These are phyloP conservation scores for Fragaria nilgerrensis DNA, from an alignment of 306 rosid genomes.

Conservation along the genomic window DNA sequence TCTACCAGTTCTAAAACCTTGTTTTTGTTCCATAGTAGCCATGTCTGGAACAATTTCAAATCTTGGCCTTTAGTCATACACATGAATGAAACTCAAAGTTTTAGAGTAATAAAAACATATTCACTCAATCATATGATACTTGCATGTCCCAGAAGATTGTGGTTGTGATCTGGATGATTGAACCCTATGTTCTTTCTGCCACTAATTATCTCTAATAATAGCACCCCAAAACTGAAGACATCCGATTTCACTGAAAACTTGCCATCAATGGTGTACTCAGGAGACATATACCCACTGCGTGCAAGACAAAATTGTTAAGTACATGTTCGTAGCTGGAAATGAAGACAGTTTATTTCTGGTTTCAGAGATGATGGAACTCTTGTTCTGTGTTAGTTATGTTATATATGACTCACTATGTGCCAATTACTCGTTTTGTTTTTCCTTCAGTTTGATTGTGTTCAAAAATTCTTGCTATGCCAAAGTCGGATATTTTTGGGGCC, in stretches of 20 bases:
- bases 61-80: not conserved
- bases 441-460: constrained; percentile 1
- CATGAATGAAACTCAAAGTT: not conserved
- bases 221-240: constrained; percentile 19
- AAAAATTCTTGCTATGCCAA: constrained; percentile 27
- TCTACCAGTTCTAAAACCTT: constrained; percentile 2
- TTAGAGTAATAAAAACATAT: no score
- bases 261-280: constrained; percentile 25
- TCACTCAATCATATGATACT: not conserved
- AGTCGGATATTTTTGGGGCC: constrained; percentile 25
- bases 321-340: not conserved
- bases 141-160: constrained; percentile 22
- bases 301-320: not conserved
- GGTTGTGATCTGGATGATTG: constrained; percentile 5
- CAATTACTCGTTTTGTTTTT: constrained; percentile 13
- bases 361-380: not conserved
- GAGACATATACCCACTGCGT: constrained; percentile 25
- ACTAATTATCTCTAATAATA: constrained; percentile 24
- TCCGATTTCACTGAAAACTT: constrained; percentile 19
- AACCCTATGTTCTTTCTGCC: constrained; percentile 20
- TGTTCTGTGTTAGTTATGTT: not conserved
- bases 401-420: constrained; percentile 21
- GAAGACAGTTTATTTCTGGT: not conserved
- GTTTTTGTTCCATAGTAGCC: constrained; percentile 13
- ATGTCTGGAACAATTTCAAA: constrained; percentile 2